Evolutionary conservation across 805 yeast genomes (phyloP).

Genomic region (Ogataea saltuana): DNA sequence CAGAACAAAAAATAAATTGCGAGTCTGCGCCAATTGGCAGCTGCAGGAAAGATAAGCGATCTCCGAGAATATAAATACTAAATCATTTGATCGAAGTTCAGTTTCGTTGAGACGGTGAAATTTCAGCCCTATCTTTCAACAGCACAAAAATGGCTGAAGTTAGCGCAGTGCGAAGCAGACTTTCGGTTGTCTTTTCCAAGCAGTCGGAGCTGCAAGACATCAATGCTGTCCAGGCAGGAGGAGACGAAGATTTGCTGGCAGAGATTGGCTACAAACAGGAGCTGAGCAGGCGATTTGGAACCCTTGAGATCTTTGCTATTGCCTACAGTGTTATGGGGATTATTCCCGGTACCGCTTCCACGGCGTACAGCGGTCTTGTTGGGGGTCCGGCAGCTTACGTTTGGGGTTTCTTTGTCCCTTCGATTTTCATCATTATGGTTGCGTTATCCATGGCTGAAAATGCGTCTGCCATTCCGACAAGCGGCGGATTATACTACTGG

Average conservation of each 20-base stretch:
- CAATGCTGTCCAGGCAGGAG: slow-evolving; percentile 28
- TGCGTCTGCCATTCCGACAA: slow-evolving; percentile 70
- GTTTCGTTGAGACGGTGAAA: neutral
- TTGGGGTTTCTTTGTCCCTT: slow-evolving; percentile 73
- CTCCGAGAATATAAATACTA: neutral
- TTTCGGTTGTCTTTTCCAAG: slow-evolving; percentile 6
- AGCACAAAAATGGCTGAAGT: slow-evolving; percentile 4
- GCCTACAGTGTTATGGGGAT: slow-evolving; percentile 77
- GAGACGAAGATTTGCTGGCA: slow-evolving; percentile 40
- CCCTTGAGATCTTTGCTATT: slow-evolving; percentile 66
- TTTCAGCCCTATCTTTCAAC: neutral
- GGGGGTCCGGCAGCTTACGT: slow-evolving; percentile 66
- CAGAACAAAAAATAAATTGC: no score
- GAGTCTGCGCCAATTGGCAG: no score
- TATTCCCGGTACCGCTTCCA: slow-evolving; percentile 62
- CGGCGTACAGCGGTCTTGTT: slow-evolving; percentile 50
- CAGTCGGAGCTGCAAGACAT: slow-evolving; percentile 28
- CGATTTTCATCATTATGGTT: slow-evolving; percentile 52
- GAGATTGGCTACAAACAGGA: slow-evolving; percentile 74
- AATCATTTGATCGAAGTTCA: no score
- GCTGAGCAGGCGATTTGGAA: slow-evolving; percentile 56
- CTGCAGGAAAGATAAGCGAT: no score
- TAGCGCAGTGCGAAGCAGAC: slow-evolving; percentile 1
- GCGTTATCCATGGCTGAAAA: slow-evolving; percentile 64
- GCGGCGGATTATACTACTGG: slow-evolving; percentile 75